These are phyloP conservation scores for Aspergillus candidus DNA, from an alignment of 2,329 filamentous ascomycete genomes.

Conservation along the genomic window DNA sequence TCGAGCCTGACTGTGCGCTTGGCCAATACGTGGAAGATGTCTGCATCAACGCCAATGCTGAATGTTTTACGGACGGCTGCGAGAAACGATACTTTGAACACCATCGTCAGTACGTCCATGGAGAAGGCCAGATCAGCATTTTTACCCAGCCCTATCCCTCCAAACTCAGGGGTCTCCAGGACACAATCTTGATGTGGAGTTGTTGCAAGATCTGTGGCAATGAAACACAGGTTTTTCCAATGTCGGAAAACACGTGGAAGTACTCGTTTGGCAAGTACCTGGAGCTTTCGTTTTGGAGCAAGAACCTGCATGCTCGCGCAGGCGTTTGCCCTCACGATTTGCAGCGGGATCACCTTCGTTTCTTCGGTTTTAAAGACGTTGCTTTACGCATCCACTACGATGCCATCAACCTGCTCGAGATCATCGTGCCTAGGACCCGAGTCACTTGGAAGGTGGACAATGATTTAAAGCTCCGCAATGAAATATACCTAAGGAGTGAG, in stretches of 20 bases:
- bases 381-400: conserved; percentile 89
- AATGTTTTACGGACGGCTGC: conserved; percentile 78
- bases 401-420: conserved; percentile 84
- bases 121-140: conserved; percentile 85
- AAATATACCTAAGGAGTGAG: conserved; percentile 75
- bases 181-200: conserved; percentile 95
- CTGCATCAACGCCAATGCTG: conserved; percentile 66
- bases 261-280: conserved; percentile 98
- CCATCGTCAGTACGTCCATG: conserved; percentile 94
- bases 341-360: conserved; percentile 84
- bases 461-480: conserved; percentile 86
- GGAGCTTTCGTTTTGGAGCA: conserved; percentile 96
- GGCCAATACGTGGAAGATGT: conserved; percentile 94
- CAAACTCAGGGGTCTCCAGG: conserved; percentile 58
- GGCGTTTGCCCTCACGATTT: conserved; percentile 84
- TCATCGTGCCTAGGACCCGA: conserved; percentile 80
- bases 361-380: conserved; percentile 82
- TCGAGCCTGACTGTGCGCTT: conserved; percentile 77
- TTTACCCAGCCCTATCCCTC: conserved; percentile 72
- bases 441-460: conserved; percentile 98
- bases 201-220: conserved; percentile 87
- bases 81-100: conserved; percentile 86
- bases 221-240: conserved; percentile 80
- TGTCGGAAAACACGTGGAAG: conserved; percentile 94
- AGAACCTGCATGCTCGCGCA: conserved; percentile 66